Evolutionary conservation across 2,329 filamentous ascomycete species (phyloP).

Genomic region (Pestalotiopsis sp.): DNA sequence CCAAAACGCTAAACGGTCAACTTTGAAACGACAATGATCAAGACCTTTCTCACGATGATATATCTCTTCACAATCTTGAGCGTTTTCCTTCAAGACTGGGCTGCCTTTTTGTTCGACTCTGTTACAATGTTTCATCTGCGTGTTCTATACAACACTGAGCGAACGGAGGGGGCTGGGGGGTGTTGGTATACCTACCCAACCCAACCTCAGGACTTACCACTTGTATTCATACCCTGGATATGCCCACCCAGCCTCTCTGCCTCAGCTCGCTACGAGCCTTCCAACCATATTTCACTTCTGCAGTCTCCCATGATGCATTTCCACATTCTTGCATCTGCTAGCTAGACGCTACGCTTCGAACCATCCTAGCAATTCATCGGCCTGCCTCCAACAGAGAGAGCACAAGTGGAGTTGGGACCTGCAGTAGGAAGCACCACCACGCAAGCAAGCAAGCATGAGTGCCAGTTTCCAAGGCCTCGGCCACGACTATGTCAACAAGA

Average conservation of each 20-base stretch:
- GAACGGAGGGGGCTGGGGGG: constrained; percentile 3
- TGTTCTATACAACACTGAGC: neutral
- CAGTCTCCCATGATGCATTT: constrained; percentile 11
- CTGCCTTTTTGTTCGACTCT: neutral
- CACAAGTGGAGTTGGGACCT: constrained; percentile 11
- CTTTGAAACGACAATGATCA: neutral
- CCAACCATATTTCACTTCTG: constrained; percentile 11
- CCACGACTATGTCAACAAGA: constrained; percentile 6
- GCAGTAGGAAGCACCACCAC: constrained; percentile 5
- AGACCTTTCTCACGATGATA: neutral
- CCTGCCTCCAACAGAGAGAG: neutral
- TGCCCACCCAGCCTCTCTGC: constrained; percentile 6
- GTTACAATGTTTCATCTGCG: constrained; percentile 2
- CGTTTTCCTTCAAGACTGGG: neutral
- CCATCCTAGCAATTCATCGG: constrained; percentile 1
- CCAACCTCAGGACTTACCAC: constrained; percentile 8
- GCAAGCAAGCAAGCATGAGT: neutral
- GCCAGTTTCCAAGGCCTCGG: constrained; percentile 6
- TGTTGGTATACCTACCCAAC: neutral
- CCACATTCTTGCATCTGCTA: constrained; percentile 8
- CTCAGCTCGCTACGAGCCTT: neutral
- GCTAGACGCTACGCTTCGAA: neutral
- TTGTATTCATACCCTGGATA: neutral
- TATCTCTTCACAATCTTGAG: neutral
- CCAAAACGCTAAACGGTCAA: neutral